Base-by-base conservation (phyloP, 1,284 basidiomycete genomes). In the Inonotus hispidus region DNA sequence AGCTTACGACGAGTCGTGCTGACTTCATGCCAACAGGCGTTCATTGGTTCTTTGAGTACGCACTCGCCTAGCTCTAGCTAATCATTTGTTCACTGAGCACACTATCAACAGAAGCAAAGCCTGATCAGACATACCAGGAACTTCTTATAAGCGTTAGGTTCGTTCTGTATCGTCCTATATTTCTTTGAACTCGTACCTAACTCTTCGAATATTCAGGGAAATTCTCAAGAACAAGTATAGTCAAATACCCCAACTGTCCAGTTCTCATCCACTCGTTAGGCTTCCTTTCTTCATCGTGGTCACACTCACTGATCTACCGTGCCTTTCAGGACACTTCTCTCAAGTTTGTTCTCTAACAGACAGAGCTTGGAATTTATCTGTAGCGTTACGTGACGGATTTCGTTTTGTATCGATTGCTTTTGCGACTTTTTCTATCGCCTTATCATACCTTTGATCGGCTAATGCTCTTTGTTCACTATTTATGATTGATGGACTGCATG, bases 161-260 rank as follows among this genome's bases (percentile, higher is more conserved):
- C 29, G 72, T 66, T 1, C 41, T 11, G n/a, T 16, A 13, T 60
- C 29, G n/a, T 49, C 5, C 59, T 21, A 29, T 8, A 21, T 55
- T 41, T 19, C 43, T 1, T 25, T 25, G 21, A n/a, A 27, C 32
- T 21, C 29, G 57, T 14, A 49, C 16, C 52, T 6, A n/a, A 21
- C n/a, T n/a, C 23, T 16, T 54, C 41, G 50, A 32, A 45, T 49
- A 2, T 25, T 56, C 57, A 81, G 80, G 55, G 71, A 73, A 14
- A 81, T 88, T 62, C 72, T 90, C 53, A 74, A 77, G 58, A 78
- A 79, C 49, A 80, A 84, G 69, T 95, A 88, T 70, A 82, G 80
- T 63, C 93, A 95, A 78, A 90, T 85, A 70, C 91, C 92, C 0
- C 93, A 90, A 71, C 70, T 91, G 7, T 85, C 86, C 2, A 85